phyloP scores from a whole-genome alignment of 2,329 filamentous ascomycete species.

The Periconia sp. region DNA sequence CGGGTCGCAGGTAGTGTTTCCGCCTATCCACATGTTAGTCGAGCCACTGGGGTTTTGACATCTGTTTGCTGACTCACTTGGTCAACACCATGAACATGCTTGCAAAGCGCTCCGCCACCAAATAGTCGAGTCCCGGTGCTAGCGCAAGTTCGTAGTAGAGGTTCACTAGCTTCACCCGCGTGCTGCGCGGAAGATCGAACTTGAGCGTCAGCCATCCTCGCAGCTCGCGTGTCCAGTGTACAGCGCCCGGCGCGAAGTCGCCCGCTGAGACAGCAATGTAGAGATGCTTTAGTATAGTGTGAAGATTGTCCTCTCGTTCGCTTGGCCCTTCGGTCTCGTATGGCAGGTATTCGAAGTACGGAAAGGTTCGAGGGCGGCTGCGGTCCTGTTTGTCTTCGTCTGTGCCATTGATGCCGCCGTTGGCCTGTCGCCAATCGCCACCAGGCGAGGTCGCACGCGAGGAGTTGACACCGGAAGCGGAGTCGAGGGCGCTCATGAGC shows the following conservation, averaged over 20 bases:
- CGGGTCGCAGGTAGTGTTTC: constrained; percentile 92
- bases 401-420: constrained; percentile 54
- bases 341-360: constrained; percentile 88
- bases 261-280: constrained; percentile 91
- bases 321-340: constrained; percentile 83
- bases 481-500: constrained; percentile 47
- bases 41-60: not conserved
- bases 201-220: constrained; percentile 95
- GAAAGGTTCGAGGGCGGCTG: constrained; percentile 81
- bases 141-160: constrained; percentile 94
- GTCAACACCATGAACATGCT: constrained; percentile 96
- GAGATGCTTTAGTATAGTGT: constrained; percentile 89
- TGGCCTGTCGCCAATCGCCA: constrained; percentile 61
- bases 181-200: constrained; percentile 89
- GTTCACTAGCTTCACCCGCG: constrained; percentile 82
- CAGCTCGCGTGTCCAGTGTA: constrained; percentile 97
- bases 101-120: constrained; percentile 85
- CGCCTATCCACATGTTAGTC: constrained; percentile 64
- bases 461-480: constrained; percentile 66
- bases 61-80: constrained; percentile 66
- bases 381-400: constrained; percentile 69
- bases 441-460: constrained; percentile 89
- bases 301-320: constrained; percentile 77
- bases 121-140: constrained; percentile 84
- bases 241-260: constrained; percentile 89